phyloP scores from a whole-genome alignment of 164 flowering plant species.

The Aristolochia fimbriata region DNA sequence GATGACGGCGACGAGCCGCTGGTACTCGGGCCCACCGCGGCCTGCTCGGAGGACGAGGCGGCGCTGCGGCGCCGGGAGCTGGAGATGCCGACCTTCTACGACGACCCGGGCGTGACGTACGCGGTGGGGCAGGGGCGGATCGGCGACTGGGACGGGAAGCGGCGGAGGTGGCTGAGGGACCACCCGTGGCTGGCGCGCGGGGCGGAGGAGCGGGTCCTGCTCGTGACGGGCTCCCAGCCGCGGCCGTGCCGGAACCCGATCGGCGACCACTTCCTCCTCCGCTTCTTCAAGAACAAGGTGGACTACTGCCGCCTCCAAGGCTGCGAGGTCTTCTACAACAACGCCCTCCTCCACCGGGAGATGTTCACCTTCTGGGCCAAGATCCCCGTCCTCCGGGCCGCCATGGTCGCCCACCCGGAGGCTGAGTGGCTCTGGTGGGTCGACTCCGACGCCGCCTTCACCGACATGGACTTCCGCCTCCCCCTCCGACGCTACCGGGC shows the following conservation, averaged over 20 bases:
- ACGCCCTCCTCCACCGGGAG: constrained; percentile 37
- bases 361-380: constrained; percentile 87
- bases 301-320: constrained; percentile 44
- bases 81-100: constrained; percentile 25
- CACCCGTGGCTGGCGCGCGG: constrained; percentile 27
- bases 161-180: constrained; percentile 21
- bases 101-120: constrained; percentile 32
- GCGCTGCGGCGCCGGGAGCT: neutral
- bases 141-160: constrained; percentile 33
- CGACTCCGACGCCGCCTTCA: constrained; percentile 88
- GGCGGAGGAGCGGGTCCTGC: constrained; percentile 10
- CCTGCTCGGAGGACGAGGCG: neutral
- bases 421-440: constrained; percentile 99
- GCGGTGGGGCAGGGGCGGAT: constrained; percentile 17
- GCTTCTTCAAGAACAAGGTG: constrained; percentile 48
- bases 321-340: constrained; percentile 41
- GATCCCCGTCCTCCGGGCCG: constrained; percentile 59
- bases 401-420: constrained; percentile 96
- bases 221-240: constrained; percentile 25
- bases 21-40: neutral
- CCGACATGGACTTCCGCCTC: constrained; percentile 89
- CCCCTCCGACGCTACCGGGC: constrained; percentile 53
- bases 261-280: constrained; percentile 37
- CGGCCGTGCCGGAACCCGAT: constrained; percentile 32
- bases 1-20: no score